Conservation (phyloP, 352 stramenopile species). For the Phytophthora capsici region DNA sequence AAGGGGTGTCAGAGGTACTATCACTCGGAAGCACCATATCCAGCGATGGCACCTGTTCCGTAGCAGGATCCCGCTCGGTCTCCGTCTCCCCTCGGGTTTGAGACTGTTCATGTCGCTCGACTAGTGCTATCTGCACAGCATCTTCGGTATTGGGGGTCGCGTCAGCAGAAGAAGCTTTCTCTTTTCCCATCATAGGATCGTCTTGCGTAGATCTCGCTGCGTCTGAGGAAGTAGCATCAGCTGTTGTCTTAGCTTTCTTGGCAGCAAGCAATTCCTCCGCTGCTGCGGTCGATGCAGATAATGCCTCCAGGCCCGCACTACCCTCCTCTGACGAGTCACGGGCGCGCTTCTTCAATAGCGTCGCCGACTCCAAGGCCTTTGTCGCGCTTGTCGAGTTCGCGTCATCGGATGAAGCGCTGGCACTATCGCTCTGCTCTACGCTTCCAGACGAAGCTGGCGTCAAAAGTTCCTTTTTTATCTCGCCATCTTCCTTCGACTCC, state of each 20-base stretch:
- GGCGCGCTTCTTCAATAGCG: constrained; percentile 63
- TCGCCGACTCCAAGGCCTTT: constrained; percentile 39
- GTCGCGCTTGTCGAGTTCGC: constrained; percentile 29
- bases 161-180: constrained; percentile 9
- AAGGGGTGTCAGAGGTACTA: background rate
- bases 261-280: constrained; percentile 19
- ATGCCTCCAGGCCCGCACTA: constrained; percentile 19
- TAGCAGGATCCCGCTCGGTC: constrained; percentile 5
- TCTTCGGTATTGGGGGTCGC: constrained; percentile 8
- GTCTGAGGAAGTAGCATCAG: constrained; percentile 17
- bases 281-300: constrained; percentile 5
- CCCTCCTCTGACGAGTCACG: constrained; percentile 39
- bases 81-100: constrained; percentile 5
- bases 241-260: constrained; percentile 43
- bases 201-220: constrained; percentile 32
- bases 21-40: constrained; percentile 14
- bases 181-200: constrained; percentile 34
- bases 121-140: constrained; percentile 7
- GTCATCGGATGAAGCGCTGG: constrained; percentile 50
- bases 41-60: background rate
- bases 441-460: constrained; percentile 46
- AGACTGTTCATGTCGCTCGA: constrained; percentile 13
- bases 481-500: constrained; percentile 43
- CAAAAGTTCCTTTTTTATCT: constrained; percentile 42
- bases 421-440: constrained; percentile 57